Evolutionary conservation across 108 stramenopile species (phyloP), one percentile per base, ranked within the genome.

Genomic region (Fistulifera solaris): DNA sequence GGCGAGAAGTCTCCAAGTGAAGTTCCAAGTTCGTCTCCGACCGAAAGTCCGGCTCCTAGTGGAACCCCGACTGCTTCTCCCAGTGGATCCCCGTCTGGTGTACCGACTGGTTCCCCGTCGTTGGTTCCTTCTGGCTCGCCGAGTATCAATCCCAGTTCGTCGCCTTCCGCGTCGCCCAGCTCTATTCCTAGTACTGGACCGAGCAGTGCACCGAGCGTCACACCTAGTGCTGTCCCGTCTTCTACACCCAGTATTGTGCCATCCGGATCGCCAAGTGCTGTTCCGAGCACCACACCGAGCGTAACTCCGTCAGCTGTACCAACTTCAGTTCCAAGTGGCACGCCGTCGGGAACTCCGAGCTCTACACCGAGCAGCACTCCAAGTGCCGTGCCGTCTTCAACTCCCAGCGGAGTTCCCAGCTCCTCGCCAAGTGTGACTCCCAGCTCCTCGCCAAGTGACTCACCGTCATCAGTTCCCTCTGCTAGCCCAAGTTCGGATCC

Each of bases 1-100:
- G 27, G 40, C 24, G 27, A 19, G n/a, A 45, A 14, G 12, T 4
- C 12, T n/a, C 44, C 56, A 2, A 43, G 43, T 19, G 56, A 19
- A 27, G 27, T 16, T 3, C 53, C 53, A 10, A 54, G 38, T 18
- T n/a, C 38, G 27, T 38, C 31, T 1, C 53, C 53, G 38, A 17
- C 56, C 40, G 26, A 44, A 8, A 35, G 25, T 15, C 28, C 25
- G 1, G 41, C 21, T 24, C 56, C 56, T 19, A 57, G 23, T 43
- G 41, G n/a, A 11, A 21, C 28, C n/a, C 56, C 56, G 3, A 57
- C 27, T 26, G 50, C 25, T 6, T 51, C 24, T 8, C 50, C 50
- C 2, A 51, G 24, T 12, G 5, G n/a, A 7, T 51, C 25, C 2
- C 50, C 50, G 17, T 51, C 50, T 6, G 22, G 3, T 51, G 19